These are phyloP conservation scores for Trichoderma lentiforme DNA, from an alignment of 2,329 filamentous ascomycete genomes.

Conservation along the genomic window DNA sequence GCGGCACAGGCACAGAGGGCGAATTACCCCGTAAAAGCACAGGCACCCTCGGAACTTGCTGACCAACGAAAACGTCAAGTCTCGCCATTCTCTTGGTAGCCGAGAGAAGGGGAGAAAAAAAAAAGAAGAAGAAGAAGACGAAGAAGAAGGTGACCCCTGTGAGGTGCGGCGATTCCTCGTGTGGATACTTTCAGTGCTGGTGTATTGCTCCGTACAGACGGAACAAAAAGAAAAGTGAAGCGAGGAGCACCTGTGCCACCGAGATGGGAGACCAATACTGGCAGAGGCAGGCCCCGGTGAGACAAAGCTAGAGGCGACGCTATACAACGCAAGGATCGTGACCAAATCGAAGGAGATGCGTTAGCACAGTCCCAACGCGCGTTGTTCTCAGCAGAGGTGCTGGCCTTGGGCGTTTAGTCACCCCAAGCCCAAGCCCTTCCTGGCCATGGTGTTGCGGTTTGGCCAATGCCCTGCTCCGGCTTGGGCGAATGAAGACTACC, in stretches of 20 bases:
- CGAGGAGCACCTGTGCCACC: not conserved
- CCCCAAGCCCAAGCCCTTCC: not conserved
- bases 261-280: not conserved
- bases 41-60: constrained; percentile 2
- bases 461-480: constrained; percentile 1
- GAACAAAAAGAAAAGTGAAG: not conserved
- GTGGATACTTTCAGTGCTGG: not conserved
- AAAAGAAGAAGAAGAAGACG: not conserved
- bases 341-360: constrained; percentile 14
- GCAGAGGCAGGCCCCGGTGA: not conserved
- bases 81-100: not conserved
- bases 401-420: constrained; percentile 1
- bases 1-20: constrained; percentile 9
- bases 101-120: not conserved
- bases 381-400: constrained; percentile 4
- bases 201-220: not conserved
- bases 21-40: not conserved
- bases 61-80: not conserved
- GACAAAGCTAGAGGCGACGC: not conserved
- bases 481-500: not conserved
- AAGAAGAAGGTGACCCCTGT: not conserved
- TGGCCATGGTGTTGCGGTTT: constrained; percentile 10
- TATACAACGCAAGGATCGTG: constrained; percentile 15
- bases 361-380: constrained; percentile 11
- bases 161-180: not conserved